phyloP scores from a whole-genome alignment of 1,139 yeast species.

The Debaryomyces nepalensis region DNA sequence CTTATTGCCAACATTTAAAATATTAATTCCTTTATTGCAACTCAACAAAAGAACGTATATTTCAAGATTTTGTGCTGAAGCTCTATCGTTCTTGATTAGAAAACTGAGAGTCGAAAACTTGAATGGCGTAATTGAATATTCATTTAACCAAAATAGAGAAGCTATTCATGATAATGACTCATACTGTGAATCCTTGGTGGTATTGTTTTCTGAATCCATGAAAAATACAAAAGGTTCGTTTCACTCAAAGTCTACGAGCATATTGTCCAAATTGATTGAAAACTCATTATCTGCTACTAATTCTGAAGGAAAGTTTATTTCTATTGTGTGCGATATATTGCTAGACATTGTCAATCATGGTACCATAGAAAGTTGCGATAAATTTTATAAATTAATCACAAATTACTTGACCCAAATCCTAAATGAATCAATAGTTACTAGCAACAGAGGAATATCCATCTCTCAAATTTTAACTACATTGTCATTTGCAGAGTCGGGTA shows the following conservation, averaged over 20 bases:
- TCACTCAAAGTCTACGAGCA: constrained; percentile 68
- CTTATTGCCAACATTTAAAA: constrained; percentile 67
- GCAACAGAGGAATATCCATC: constrained; percentile 23
- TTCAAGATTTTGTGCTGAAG: constrained; percentile 87
- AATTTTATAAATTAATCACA: constrained; percentile 44
- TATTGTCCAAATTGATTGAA: constrained; percentile 51
- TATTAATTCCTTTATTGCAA: constrained; percentile 66
- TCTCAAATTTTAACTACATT: constrained; percentile 46
- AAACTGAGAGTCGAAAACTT: constrained; percentile 62
- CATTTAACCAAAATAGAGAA: constrained; percentile 52
- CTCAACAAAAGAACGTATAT: constrained; percentile 62
- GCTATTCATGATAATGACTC: constrained; percentile 38
- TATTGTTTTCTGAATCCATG: constrained; percentile 74
- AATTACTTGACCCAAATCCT: constrained; percentile 26
- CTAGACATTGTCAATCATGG: constrained; percentile 69
- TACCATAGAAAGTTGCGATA: constrained; percentile 54
- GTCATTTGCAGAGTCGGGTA: constrained; percentile 71
- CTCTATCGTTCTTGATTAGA: constrained; percentile 80
- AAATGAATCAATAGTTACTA: constrained; percentile 15
- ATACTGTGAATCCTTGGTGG: constrained; percentile 60
- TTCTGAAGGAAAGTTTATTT: constrained; percentile 30
- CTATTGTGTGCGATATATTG: constrained; percentile 62
- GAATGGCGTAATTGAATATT: constrained; percentile 48
- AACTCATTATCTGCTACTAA: constrained; percentile 32
- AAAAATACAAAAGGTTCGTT: constrained; percentile 71